A percentile compares a stretch with the other conserved stretches of the same genome.
These are phyloP conservation scores for Boechera divaricarpa DNA, from an alignment of 345 rosid genomes.

Conservation along the genomic window DNA sequence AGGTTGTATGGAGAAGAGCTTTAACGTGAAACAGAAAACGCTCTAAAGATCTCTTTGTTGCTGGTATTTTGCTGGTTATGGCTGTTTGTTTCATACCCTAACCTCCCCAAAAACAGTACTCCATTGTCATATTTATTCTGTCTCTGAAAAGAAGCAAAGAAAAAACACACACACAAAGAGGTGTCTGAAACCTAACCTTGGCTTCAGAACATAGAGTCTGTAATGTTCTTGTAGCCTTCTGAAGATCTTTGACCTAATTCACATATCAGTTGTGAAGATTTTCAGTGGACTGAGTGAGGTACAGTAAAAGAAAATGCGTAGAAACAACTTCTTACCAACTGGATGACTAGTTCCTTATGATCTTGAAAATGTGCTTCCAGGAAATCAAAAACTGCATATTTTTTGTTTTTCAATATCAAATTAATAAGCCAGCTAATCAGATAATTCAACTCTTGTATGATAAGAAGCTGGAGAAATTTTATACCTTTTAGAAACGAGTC, in stretches of 20 bases:
- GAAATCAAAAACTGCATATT: slow-evolving; percentile 69
- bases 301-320: not conserved
- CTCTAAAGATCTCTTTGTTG: slow-evolving; percentile 80
- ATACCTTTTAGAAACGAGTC: slow-evolving; percentile 82
- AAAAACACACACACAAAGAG: not conserved
- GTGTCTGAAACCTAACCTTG: slow-evolving; percentile 59
- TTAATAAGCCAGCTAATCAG: slow-evolving; percentile 21
- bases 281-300: slow-evolving; percentile 15
- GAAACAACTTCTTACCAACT: slow-evolving; percentile 56
- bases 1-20: slow-evolving; percentile 74
- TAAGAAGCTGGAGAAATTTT: slow-evolving; percentile 10
- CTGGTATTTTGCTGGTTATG: slow-evolving; percentile 78
- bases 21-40: slow-evolving; percentile 83
- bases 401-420: slow-evolving; percentile 2
- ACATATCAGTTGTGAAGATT: slow-evolving; percentile 22
- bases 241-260: slow-evolving; percentile 76
- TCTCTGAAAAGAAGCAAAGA: not conserved
- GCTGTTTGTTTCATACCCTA: slow-evolving; percentile 80
- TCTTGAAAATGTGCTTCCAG: slow-evolving; percentile 68
- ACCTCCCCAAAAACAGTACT: slow-evolving; percentile 32
- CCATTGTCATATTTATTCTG: slow-evolving; percentile 11
- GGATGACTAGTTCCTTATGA: slow-evolving; percentile 64
- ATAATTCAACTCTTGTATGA: not conserved
- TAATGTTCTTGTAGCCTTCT: slow-evolving; percentile 85
- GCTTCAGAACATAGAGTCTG: slow-evolving; percentile 93